Base-by-base conservation (phyloP, 306 rosid species). In the Morella rubra region DNA sequence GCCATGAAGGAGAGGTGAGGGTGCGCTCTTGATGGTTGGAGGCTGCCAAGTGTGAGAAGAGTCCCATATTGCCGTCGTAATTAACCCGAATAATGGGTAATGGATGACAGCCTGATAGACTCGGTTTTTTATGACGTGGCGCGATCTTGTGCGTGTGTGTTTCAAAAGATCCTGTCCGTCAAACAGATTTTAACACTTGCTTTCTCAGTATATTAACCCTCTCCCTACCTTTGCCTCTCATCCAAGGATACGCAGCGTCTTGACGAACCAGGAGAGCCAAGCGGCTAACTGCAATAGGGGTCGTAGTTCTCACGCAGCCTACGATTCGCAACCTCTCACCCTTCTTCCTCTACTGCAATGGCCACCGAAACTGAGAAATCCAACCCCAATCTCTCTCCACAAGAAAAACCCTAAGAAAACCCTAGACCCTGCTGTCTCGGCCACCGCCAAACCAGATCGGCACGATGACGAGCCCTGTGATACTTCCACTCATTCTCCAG, bases 361-460 rank as follows among this genome's bases (percentile, higher is more conserved):
- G 91, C 90, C 69, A 80, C 92, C 77, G 27, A 76, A 5, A 24
- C 86, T n/a, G 83, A 84, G 79, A 82, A 76, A 15, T 74, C 72
- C 73, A 69, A 41, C 64, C 81, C 68, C 79, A 64, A 47, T 76
- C 84, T 40, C 47, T 82, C 87, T 14, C 44, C 86, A 6, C 56
- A 72, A 10, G 88, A 84, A 78, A n/a, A 87, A 73, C 91, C 93
- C 90, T 81, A 80, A 50, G 78, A 74, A 89, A 87, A 77, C 98
- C 88, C 85, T 84, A 67, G 91, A 80, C 79, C 69, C 77, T 7
- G 20, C 76, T 0, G 67, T 67, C 44, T 80, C 79, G 5, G 55
- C 81, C 58, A 40, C 76, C 14, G 46, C 79, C 50, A 10, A 62
- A 9, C 53, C 81, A 19, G 89, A 86, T 85, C 83, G 60, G 8